Conservation (phyloP, 805 yeast species). For the Diddensiella caesifluorescens region DNA sequence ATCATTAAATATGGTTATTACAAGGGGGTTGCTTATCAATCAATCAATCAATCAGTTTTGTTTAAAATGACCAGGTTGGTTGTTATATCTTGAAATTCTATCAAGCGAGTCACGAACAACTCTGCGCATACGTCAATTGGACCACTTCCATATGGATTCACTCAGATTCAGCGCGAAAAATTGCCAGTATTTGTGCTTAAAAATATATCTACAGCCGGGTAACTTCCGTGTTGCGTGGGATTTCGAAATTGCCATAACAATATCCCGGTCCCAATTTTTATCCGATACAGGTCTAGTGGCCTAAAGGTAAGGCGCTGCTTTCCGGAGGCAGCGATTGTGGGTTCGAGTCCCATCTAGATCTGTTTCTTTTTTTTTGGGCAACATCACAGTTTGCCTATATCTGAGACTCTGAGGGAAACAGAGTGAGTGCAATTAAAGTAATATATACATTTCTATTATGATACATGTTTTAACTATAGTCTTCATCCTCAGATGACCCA, state of each 20-base stretch:
- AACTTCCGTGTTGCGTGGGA: too few species aligned
- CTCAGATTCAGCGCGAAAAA: too few species aligned
- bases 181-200: background rate
- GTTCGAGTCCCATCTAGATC: conserved; percentile 27
- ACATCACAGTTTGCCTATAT: conserved; percentile 2
- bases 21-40: too few species aligned
- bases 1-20: too few species aligned
- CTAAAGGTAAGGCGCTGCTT: conserved; percentile 28
- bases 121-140: too few species aligned
- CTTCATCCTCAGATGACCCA: conserved; percentile 54
- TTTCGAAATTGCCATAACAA: too few species aligned
- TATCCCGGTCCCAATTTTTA: background rate
- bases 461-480: conserved; percentile 17
- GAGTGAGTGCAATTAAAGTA: background rate
- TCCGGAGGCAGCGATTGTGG: conserved; percentile 28
- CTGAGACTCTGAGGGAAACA: too few species aligned
- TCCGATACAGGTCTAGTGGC: conserved; percentile 27
- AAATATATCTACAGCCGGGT: background rate
- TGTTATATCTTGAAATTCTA: too few species aligned
- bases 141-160: too few species aligned
- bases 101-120: too few species aligned
- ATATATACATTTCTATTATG: background rate
- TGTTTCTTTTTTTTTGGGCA: conserved; percentile 5
- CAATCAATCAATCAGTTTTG: too few species aligned
- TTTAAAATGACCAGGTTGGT: too few species aligned